These are phyloP conservation scores for Saururus chinensis DNA, from an alignment of 164 flowering plant genomes.

Conservation along the genomic window DNA sequence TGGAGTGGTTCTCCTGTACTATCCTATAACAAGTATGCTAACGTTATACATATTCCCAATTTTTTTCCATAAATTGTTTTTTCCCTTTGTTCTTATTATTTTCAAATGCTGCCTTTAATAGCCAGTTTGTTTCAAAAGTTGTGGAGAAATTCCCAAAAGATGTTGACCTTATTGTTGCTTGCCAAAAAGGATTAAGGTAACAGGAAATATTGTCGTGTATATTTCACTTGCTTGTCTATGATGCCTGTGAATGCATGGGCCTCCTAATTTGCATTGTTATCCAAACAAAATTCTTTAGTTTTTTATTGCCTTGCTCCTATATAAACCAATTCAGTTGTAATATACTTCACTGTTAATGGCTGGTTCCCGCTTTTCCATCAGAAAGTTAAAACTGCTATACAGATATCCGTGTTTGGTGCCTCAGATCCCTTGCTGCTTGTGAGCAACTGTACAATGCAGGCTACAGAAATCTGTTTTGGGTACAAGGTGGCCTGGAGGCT, in stretches of 20 bases:
- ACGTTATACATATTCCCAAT: neutral
- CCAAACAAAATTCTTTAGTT: no score
- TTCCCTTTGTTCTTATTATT: slow-evolving; percentile 1
- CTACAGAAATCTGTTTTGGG: slow-evolving; percentile 82
- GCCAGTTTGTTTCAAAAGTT: slow-evolving; percentile 65
- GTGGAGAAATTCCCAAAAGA: slow-evolving; percentile 63
- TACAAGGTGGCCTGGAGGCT: slow-evolving; percentile 91
- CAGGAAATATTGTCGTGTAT: neutral
- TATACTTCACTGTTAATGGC: neutral
- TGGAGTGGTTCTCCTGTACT: slow-evolving; percentile 93
- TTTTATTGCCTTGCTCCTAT: neutral
- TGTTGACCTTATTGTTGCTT: slow-evolving; percentile 78
- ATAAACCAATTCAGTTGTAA: neutral
- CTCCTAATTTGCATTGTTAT: neutral
- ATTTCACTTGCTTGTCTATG: neutral
- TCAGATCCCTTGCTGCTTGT: slow-evolving; percentile 97
- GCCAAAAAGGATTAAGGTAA: slow-evolving; percentile 97
- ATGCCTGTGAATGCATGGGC: neutral
- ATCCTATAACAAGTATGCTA: slow-evolving; percentile 49
- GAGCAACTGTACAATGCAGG: slow-evolving; percentile 86
- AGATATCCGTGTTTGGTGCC: neutral
- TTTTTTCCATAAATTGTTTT: neutral
- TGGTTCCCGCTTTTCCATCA: neutral
- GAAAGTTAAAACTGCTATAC: neutral
- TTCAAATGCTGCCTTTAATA: slow-evolving; percentile 8